phyloP scores from a whole-genome alignment of 2,329 filamentous ascomycete species.

The Spiromastix sp. region DNA sequence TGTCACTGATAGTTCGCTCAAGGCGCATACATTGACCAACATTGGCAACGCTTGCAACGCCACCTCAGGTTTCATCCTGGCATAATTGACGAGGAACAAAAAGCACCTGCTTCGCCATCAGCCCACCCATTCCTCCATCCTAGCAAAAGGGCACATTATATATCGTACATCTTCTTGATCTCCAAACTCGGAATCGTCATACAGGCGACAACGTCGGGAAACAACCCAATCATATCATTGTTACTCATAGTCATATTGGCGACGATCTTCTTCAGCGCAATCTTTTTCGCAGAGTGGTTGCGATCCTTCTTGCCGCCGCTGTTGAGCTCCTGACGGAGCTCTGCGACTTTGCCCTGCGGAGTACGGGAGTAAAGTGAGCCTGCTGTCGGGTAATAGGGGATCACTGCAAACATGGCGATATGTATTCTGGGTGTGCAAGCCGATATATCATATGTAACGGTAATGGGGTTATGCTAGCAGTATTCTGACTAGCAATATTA shows the following conservation, averaged over 20 bases:
- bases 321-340: constrained; percentile 88
- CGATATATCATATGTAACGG: not conserved
- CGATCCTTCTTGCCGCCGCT: constrained; percentile 97
- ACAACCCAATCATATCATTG: constrained; percentile 97
- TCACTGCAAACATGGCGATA: constrained; percentile 20
- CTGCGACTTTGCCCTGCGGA: constrained; percentile 92
- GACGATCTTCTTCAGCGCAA: constrained; percentile 97
- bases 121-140: constrained; percentile 1
- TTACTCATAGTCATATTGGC: constrained; percentile 99
- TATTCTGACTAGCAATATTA: too few species aligned
- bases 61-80: constrained; percentile 85
- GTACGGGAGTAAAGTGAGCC: constrained; percentile 23
- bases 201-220: constrained; percentile 88
- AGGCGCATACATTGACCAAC: constrained; percentile 56
- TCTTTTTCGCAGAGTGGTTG: constrained; percentile 90
- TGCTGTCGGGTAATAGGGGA: constrained; percentile 19
- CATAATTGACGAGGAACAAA: constrained; percentile 93
- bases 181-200: constrained; percentile 93
- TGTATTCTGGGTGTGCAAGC: not conserved
- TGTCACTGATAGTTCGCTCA: not conserved
- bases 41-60: constrained; percentile 87
- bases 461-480: too few species aligned
- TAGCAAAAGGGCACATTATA: constrained; percentile 1
- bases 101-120: constrained; percentile 64
- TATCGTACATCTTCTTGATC: constrained; percentile 92